phyloP scores from a whole-genome alignment of 805 yeast genomes.

The Candida golubevii region DNA sequence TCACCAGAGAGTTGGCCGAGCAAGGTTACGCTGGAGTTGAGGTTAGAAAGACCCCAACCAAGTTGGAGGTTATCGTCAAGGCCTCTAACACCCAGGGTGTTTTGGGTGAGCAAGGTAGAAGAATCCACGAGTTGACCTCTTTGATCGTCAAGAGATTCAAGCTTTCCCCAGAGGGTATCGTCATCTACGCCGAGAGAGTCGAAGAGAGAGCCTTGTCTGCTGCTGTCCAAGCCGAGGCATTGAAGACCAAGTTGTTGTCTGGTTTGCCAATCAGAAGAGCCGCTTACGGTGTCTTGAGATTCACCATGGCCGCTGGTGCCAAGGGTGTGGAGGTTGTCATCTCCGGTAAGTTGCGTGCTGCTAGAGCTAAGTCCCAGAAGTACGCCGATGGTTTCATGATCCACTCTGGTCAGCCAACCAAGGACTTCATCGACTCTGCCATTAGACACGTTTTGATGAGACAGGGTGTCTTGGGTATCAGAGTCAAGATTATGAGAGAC shows the following conservation, averaged over 20 bases:
- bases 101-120: conserved; percentile 99
- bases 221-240: conserved; percentile 99
- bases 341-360: conserved; percentile 99
- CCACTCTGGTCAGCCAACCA: conserved; percentile 99
- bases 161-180: conserved; percentile 88
- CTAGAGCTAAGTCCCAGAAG: conserved; percentile 99
- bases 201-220: conserved; percentile 99
- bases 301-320: conserved; percentile 99
- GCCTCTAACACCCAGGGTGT: conserved; percentile 99
- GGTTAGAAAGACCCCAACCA: conserved; percentile 97
- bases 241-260: conserved; percentile 94
- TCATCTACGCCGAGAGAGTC: conserved; percentile 97
- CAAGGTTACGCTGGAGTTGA: conserved; percentile 99
- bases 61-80: conserved; percentile 97
- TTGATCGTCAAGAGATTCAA: conserved; percentile 98
- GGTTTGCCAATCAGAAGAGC: conserved; percentile 99
- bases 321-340: conserved; percentile 99
- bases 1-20: conserved; percentile 99
- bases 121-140: conserved; percentile 97
- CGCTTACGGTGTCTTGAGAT: conserved; percentile 99
- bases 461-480: conserved; percentile 99
- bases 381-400: conserved; percentile 99
- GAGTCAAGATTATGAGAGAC: conserved; percentile 99
- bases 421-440: conserved; percentile 97
- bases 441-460: conserved; percentile 99